These are phyloP conservation scores for Ogataea pignaliae DNA, from an alignment of 805 yeast species.

Conservation along the genomic window DNA sequence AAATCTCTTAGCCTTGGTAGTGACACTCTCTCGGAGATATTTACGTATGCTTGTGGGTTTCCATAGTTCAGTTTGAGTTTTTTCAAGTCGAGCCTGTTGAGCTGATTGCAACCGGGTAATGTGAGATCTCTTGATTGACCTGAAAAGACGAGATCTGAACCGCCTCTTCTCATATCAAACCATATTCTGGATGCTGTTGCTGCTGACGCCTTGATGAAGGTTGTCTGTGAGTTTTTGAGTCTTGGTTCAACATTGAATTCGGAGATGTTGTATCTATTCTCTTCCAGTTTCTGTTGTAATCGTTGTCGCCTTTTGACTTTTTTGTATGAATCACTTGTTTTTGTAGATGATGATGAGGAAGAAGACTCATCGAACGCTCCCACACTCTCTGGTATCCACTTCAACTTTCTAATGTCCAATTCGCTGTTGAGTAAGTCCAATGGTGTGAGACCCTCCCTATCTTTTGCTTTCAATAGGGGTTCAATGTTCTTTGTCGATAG, in stretches of 20 bases:
- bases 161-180: slow-evolving; percentile 37
- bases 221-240: slow-evolving; percentile 1
- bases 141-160: slow-evolving; percentile 52
- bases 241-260: slow-evolving; percentile 30
- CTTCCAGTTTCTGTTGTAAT: background rate
- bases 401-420: slow-evolving; percentile 39
- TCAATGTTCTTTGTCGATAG: slow-evolving; percentile 22
- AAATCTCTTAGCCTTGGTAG: slow-evolving; percentile 45
- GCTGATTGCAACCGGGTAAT: slow-evolving; percentile 5
- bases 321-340: background rate
- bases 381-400: slow-evolving; percentile 24
- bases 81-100: slow-evolving; percentile 14
- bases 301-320: background rate
- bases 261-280: slow-evolving; percentile 1
- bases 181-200: slow-evolving; percentile 1
- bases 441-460: slow-evolving; percentile 69
- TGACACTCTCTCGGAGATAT: slow-evolving; percentile 23
- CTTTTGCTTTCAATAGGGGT: slow-evolving; percentile 50
- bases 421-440: slow-evolving; percentile 52
- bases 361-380: slow-evolving; percentile 9
- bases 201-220: slow-evolving; percentile 4
- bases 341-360: background rate
- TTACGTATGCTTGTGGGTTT: slow-evolving; percentile 11
- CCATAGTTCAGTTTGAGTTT: slow-evolving; percentile 23
- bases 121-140: slow-evolving; percentile 41